Percentiles rank a stretch among this genome's conserved stretches.
These are phyloP conservation scores for Perilla frutescens DNA, from an alignment of 257 asterid genomes.

Conservation along the genomic window DNA sequence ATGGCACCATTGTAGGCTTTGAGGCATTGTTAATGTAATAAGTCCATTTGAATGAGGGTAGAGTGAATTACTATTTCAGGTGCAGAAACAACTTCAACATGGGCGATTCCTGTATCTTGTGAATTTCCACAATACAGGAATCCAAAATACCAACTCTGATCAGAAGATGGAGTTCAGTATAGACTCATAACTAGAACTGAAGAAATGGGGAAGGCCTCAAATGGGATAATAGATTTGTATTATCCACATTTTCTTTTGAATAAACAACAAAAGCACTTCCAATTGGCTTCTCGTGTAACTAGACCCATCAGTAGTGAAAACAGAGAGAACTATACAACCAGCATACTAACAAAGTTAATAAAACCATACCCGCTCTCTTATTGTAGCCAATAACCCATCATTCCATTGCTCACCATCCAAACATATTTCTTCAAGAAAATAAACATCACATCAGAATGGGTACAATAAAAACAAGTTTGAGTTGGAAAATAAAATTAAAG, in stretches of 20 bases:
- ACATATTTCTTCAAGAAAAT: slow-evolving; percentile 66
- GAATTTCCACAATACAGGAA: neutral
- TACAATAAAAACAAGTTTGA: neutral
- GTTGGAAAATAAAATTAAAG: neutral
- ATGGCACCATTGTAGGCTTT: too few relatives aligned
- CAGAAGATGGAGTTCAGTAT: neutral
- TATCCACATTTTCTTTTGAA: neutral
- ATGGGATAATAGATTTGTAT: neutral
- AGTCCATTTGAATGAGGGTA: too few relatives aligned
- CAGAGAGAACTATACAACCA: slow-evolving; percentile 24
- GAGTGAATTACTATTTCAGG: too few relatives aligned
- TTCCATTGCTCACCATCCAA: slow-evolving; percentile 99
- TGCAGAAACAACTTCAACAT: neutral
- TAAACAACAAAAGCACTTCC: neutral
- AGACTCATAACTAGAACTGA: neutral
- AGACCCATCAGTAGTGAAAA: slow-evolving; percentile 16
- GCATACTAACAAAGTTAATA: slow-evolving; percentile 3
- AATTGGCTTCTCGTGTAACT: slow-evolving; percentile 3
- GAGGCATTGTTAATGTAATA: too few relatives aligned
- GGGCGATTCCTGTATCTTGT: neutral
- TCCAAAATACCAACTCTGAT: neutral
- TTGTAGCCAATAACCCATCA: slow-evolving; percentile 93
- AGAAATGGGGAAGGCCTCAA: neutral
- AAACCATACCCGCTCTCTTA: slow-evolving; percentile 89
- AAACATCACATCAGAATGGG: slow-evolving; percentile 36